Evolutionary conservation across 352 stramenopile species (phyloP).

Genomic region (Globisporangium polare): DNA sequence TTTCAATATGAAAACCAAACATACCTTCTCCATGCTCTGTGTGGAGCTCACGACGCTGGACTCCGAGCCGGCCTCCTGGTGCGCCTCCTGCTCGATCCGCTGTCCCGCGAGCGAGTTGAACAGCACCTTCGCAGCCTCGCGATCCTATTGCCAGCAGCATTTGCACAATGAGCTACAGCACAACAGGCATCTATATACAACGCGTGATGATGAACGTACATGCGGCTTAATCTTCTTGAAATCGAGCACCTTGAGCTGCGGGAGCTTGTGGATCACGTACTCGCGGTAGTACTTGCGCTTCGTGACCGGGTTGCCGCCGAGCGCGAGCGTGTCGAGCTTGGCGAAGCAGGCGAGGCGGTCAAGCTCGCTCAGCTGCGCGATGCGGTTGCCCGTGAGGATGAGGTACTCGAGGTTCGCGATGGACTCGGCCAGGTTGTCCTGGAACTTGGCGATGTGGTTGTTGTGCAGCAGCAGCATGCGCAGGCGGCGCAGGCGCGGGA

Average conservation of each 20-base stretch:
- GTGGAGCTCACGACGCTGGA: conserved; percentile 25
- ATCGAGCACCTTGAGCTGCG: conserved; percentile 84
- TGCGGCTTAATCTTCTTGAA: conserved; percentile 79
- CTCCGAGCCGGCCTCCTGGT: conserved; percentile 31
- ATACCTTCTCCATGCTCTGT: conserved; percentile 41
- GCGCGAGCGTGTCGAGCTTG: conserved; percentile 83
- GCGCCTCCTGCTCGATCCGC: conserved; percentile 51
- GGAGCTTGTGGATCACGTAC: conserved; percentile 90
- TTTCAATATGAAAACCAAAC: background rate
- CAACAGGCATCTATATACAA: background rate
- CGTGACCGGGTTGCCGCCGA: conserved; percentile 89
- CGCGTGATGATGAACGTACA: conserved; percentile 27
- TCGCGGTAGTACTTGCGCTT: conserved; percentile 90
- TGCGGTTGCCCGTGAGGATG: conserved; percentile 90
- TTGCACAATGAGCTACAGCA: background rate
- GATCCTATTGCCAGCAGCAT: conserved; percentile 38
- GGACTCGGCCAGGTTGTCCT: conserved; percentile 65
- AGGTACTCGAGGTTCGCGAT: conserved; percentile 86
- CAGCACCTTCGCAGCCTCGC: conserved; percentile 63
- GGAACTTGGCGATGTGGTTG: conserved; percentile 90
- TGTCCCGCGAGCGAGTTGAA: conserved; percentile 77
- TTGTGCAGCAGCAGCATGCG: conserved; percentile 92
- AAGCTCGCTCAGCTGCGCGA: conserved; percentile 79
- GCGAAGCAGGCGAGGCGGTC: conserved; percentile 70
- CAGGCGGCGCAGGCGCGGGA: conserved; percentile 82